phyloP scores from a whole-genome alignment of 495 filamentous ascomycete species.

The Aspergillus homomorphus region DNA sequence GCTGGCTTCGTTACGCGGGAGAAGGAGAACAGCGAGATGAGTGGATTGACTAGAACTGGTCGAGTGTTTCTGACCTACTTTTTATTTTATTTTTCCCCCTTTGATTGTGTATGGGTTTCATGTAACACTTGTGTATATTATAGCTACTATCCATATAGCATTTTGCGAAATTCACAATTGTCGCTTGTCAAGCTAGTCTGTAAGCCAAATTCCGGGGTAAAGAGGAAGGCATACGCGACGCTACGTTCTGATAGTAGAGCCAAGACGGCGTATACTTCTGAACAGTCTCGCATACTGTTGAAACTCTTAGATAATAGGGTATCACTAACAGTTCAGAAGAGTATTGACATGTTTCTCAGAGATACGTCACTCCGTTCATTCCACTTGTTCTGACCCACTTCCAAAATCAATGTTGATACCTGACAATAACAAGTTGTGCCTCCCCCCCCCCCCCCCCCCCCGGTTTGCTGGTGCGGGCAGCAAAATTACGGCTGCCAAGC shows the following conservation, averaged over 20 bases:
- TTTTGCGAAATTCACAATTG: not conserved
- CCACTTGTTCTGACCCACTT: too few relatives aligned
- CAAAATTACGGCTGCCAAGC: constrained; percentile 8
- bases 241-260: not conserved
- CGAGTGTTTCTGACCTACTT: not conserved
- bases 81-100: too few relatives aligned
- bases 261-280: not conserved
- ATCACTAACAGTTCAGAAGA: too few relatives aligned
- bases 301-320: too few relatives aligned
- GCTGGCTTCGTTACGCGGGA: not conserved
- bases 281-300: too few relatives aligned
- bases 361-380: too few relatives aligned
- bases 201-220: not conserved
- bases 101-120: not conserved
- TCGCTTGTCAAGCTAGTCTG: not conserved
- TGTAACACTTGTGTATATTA: not conserved
- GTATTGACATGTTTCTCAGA: too few relatives aligned
- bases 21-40: too few relatives aligned
- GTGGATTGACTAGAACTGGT: not conserved
- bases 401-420: not conserved
- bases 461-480: not conserved
- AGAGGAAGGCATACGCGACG: not conserved
- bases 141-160: not conserved
- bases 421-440: not conserved
- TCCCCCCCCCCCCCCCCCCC: too few relatives aligned